Evolutionary conservation across 1,284 basidiomycete genomes (phyloP).

Genomic region (Stereum hirsutum): DNA sequence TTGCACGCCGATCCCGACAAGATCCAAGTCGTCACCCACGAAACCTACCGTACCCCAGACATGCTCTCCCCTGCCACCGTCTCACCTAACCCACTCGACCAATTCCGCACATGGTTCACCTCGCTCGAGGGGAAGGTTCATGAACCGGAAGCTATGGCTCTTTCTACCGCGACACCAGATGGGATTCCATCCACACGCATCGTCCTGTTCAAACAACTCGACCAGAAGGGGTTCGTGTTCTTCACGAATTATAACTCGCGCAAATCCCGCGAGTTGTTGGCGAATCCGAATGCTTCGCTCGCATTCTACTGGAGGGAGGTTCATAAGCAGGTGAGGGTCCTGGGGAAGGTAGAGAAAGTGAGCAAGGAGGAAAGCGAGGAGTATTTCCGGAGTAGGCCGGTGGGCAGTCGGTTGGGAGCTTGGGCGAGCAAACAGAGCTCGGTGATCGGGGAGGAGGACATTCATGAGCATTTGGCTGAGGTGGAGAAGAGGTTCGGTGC

Average conservation of each 20-base stretch:
- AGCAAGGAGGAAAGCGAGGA: slow-evolving; percentile 61
- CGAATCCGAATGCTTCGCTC: slow-evolving; percentile 74
- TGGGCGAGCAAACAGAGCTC: slow-evolving; percentile 88
- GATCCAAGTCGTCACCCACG: slow-evolving; percentile 62
- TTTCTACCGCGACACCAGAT: slow-evolving; percentile 67
- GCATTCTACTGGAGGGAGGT: slow-evolving; percentile 92
- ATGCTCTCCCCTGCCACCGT: slow-evolving; percentile 51
- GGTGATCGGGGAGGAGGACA: slow-evolving; percentile 62
- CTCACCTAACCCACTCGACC: slow-evolving; percentile 61
- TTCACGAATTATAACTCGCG: slow-evolving; percentile 95
- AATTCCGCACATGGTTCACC: slow-evolving; percentile 83
- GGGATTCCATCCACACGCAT: slow-evolving; percentile 83
- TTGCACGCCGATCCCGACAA: slow-evolving; percentile 30
- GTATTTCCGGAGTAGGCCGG: slow-evolving; percentile 81
- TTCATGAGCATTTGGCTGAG: slow-evolving; percentile 55
- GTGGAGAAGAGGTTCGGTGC: slow-evolving; percentile 55
- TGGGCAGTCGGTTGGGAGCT: slow-evolving; percentile 83
- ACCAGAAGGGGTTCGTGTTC: slow-evolving; percentile 84
- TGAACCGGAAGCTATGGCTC: slow-evolving; percentile 84
- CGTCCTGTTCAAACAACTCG: slow-evolving; percentile 89
- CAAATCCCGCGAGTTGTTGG: slow-evolving; percentile 76
- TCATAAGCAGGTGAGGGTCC: slow-evolving; percentile 74
- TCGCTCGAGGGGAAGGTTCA: slow-evolving; percentile 50
- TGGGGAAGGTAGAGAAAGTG: slow-evolving; percentile 80
- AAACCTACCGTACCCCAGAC: slow-evolving; percentile 65